A percentile compares a stretch with the other conserved stretches of the same genome.
Evolutionary conservation across 2,329 filamentous ascomycete genomes (phyloP).

Genomic region (Seiridium cupressi): DNA sequence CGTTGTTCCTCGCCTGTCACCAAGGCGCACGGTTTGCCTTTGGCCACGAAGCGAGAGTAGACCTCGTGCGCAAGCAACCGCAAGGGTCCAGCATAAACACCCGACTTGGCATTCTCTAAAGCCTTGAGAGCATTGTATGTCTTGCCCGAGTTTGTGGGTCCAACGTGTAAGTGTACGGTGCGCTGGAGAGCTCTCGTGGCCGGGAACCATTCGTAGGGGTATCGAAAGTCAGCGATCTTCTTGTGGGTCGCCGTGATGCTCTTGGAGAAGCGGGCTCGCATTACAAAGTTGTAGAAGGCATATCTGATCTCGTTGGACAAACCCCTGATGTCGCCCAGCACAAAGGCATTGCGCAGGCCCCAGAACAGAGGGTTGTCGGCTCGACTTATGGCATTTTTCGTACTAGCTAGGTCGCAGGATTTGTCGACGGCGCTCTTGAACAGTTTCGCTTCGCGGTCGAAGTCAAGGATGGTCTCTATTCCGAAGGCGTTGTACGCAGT

Average conservation of each 20-base stretch:
- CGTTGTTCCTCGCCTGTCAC: conserved; percentile 90
- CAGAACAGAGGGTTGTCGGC: conserved; percentile 54
- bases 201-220: conserved; percentile 90
- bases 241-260: conserved; percentile 58
- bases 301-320: conserved; percentile 62
- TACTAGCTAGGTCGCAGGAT: conserved; percentile 42
- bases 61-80: conserved; percentile 90
- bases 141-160: conserved; percentile 97
- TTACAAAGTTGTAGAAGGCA: conserved; percentile 65
- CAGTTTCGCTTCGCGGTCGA: conserved; percentile 41
- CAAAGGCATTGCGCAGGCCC: conserved; percentile 59
- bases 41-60: conserved; percentile 80
- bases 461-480: conserved; percentile 35
- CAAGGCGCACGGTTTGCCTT: conserved; percentile 74
- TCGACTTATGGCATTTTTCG: conserved; percentile 33
- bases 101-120: conserved; percentile 71
- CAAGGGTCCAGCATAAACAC: conserved; percentile 88
- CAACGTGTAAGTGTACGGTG: conserved; percentile 88
- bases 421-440: conserved; percentile 45
- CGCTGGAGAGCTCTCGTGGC: conserved; percentile 76
- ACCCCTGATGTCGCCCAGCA: conserved; percentile 47
- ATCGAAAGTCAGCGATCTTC: conserved; percentile 77
- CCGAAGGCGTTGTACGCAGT: conserved; percentile 32
- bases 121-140: conserved; percentile 91
- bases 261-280: conserved; percentile 55